phyloP scores from a whole-genome alignment of 2,329 filamentous ascomycete genomes.

The Cordyceps pruinosa region DNA sequence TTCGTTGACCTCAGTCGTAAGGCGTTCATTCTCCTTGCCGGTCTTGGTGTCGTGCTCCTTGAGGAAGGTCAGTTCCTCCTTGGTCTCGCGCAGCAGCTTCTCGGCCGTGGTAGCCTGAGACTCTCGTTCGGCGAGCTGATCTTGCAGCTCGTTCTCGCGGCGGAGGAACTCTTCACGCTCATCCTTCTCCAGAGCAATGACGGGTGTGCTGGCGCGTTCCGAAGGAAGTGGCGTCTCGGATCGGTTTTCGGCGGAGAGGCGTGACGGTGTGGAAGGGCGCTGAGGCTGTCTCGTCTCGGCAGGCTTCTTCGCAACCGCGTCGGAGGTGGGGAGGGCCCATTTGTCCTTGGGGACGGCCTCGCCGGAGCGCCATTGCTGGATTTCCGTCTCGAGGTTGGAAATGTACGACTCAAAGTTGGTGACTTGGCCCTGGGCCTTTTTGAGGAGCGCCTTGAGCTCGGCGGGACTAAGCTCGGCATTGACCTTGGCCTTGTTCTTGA shows the following conservation, averaged over 20 bases:
- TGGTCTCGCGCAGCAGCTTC: conserved; percentile 71
- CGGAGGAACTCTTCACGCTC: conserved; percentile 93
- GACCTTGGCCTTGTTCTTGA: conserved; percentile 99
- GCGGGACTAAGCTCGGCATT: conserved; percentile 94
- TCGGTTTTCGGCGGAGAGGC: conserved; percentile 49
- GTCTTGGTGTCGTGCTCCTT: conserved; percentile 81
- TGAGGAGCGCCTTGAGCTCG: conserved; percentile 87
- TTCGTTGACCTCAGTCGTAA: conserved; percentile 81
- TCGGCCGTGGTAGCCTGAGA: conserved; percentile 71
- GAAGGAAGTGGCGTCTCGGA: conserved; percentile 60
- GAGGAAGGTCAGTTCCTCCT: conserved; percentile 76
- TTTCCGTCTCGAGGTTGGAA: conserved; percentile 72
- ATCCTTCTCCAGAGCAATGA: conserved; percentile 85
- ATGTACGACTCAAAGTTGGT: conserved; percentile 87
- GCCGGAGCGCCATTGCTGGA: conserved; percentile 80
- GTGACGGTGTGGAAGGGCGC: conserved; percentile 47
- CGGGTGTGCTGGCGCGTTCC: conserved; percentile 81
- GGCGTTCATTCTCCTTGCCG: conserved; percentile 82
- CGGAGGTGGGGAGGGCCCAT: conserved; percentile 66
- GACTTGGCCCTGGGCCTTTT: conserved; percentile 85
- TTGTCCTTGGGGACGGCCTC: conserved; percentile 82
- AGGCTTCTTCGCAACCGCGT: conserved; percentile 29
- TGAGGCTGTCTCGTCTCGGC: conserved; percentile 33
- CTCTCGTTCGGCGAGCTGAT: conserved; percentile 92
- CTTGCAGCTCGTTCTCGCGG: conserved; percentile 93